Evolutionary conservation across 768 basidiomycete species (phyloP), one percentile per base, ranked within the genome.

Genomic region (Mycena metata): DNA sequence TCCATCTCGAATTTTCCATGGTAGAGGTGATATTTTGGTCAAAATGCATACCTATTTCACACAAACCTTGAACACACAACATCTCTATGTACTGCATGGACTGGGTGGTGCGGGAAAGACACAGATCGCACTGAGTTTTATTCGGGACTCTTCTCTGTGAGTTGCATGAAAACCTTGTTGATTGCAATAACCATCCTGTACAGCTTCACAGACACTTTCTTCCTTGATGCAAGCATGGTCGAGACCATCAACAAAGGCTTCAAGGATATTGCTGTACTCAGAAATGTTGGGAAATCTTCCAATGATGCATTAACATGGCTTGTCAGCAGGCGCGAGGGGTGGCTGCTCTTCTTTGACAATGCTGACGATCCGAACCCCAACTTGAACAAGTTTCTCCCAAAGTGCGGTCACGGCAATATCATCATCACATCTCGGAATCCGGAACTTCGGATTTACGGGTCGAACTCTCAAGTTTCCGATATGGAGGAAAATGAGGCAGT

Each of bases 391-490:
- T n/a, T n/a, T n/a, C n/a, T n/a, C n/a, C n/a, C n/a, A n/a, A n/a
- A n/a, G n/a, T n/a, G n/a, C n/a, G n/a, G n/a, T n/a, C n/a, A n/a
- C n/a, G 67, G 67, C 5, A 64, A 56, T 26, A 59, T 69, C 21
- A 2, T 69, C 19, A 69, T 69, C n/a, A 69, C 67, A 26, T 62
- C 60, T 36, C 39, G 67, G 10, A 62, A 63, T 23, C 54, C 45
- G 2, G 62, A 51, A 23, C 30, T 63, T n/a, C 16, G 17, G 19
- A 33, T 49, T 15, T n/a, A 55, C 36, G 62, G 43, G 36, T 23
- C 19, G 26, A 19, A 41, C 21, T 30, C 16, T 6, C 26, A 13
- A 23, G 54, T 63, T 11, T 63, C 54, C 19, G 59, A 50, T 39
- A 26, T 55, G 60, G 60, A 33, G 58, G 36, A 19, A 54, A 35